Percentiles rank a stretch among this genome's conserved stretches.
These are phyloP conservation scores for Nigrospora sphaerica DNA, from an alignment of 2,329 filamentous ascomycete species.

Conservation along the genomic window DNA sequence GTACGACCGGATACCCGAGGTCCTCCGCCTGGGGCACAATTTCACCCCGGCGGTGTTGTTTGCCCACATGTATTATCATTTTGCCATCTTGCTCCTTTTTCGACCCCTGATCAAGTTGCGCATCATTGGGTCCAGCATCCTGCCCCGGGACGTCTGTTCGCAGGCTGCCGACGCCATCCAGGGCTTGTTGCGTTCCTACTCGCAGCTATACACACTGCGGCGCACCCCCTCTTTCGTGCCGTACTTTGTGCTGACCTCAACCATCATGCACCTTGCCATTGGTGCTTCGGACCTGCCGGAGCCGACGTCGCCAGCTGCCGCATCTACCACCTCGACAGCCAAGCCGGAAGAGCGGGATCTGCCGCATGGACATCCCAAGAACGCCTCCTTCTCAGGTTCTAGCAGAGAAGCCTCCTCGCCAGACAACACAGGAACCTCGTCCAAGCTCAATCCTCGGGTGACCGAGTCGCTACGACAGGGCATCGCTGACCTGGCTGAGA, in stretches of 20 bases:
- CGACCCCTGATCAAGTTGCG: slow-evolving; percentile 61
- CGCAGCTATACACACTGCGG: slow-evolving; percentile 50
- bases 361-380: slow-evolving; percentile 1
- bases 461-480: slow-evolving; percentile 42
- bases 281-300: slow-evolving; percentile 27
- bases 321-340: slow-evolving; percentile 12
- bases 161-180: slow-evolving; percentile 55
- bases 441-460: slow-evolving; percentile 31
- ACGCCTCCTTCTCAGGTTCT: neutral
- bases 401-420: neutral
- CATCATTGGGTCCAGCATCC: slow-evolving; percentile 56
- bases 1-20: slow-evolving; percentile 61
- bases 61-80: slow-evolving; percentile 68
- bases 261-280: slow-evolving; percentile 54
- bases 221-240: slow-evolving; percentile 54
- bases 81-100: slow-evolving; percentile 65
- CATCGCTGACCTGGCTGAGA: slow-evolving; percentile 51
- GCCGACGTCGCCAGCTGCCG: slow-evolving; percentile 10
- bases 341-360: slow-evolving; percentile 8
- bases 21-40: slow-evolving; percentile 57
- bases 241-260: slow-evolving; percentile 53
- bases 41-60: slow-evolving; percentile 68
- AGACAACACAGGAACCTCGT: slow-evolving; percentile 6
- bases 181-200: slow-evolving; percentile 47
- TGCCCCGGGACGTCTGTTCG: slow-evolving; percentile 58